Percentiles rank a stretch among this genome's conserved stretches.
phyloP scores from a whole-genome alignment of 2,329 filamentous ascomycete genomes.

The Cercospora sesami region DNA sequence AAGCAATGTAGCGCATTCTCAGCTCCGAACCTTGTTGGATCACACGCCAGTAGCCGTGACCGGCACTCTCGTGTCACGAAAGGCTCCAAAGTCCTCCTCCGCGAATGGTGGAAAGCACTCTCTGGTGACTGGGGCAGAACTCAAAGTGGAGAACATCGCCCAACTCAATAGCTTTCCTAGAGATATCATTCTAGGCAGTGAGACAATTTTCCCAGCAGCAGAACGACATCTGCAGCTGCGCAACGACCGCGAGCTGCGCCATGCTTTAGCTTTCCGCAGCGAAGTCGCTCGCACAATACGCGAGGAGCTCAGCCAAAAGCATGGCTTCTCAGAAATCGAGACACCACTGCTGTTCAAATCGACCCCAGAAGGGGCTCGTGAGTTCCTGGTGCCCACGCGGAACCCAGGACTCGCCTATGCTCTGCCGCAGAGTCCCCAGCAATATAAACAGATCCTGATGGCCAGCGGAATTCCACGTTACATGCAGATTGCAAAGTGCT shows the following conservation, averaged over 20 bases:
- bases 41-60: conserved; percentile 57
- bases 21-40: conserved; percentile 30
- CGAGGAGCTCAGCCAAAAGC: conserved; percentile 53
- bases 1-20: conserved; percentile 31
- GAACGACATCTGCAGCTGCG: conserved; percentile 83
- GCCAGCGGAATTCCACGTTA: conserved; percentile 79
- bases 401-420: conserved; percentile 78
- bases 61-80: conserved; percentile 51
- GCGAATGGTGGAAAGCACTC: not conserved
- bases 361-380: conserved; percentile 89
- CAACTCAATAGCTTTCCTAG: conserved; percentile 72
- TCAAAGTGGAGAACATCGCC: conserved; percentile 63
- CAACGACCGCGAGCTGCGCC: conserved; percentile 65
- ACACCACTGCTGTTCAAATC: conserved; percentile 96
- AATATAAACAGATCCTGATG: conserved; percentile 99
- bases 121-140: conserved; percentile 28
- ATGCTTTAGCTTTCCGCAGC: conserved; percentile 70
- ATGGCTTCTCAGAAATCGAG: conserved; percentile 75
- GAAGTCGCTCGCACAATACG: conserved; percentile 57
- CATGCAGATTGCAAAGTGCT: conserved; percentile 91
- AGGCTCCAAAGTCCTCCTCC: conserved; percentile 37
- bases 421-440: conserved; percentile 91
- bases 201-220: conserved; percentile 71
- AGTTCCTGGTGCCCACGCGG: conserved; percentile 90
- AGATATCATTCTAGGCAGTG: conserved; percentile 73